Evolutionary conservation across 495 filamentous ascomycete species (phyloP), one percentile per base, ranked within the genome.

Genomic region (Penicillium manginii): DNA sequence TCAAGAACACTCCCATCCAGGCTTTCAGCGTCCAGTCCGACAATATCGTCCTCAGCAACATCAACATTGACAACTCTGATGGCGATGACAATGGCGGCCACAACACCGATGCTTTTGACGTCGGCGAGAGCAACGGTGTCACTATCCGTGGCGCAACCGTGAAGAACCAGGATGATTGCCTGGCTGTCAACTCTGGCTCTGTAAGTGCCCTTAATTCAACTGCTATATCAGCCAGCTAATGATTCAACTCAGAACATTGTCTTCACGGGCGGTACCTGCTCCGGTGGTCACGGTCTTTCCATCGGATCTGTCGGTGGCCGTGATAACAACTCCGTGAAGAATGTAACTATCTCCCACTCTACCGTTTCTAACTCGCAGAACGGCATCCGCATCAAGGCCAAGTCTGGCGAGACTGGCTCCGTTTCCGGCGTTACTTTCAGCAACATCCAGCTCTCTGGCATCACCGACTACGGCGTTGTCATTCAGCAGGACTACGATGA

Each of bases 401-500:
- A 85, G 55, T 79, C 69, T 57, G 77, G 69, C 37, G 79, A 78
- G 6, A 88, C 83, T 40, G 87, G 87, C 40, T 63, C 71, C 14
- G 84, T 89, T 54, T 66, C 66, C 15, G 81, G 75, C 55, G 75
- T 89, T 42, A 87, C 83, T 1, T 90, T 85, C 78, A 71, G 65
- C 31, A 79, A 81, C 61, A 87, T 89, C 72, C 76, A 73, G 11
- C 77, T 89, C 4, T 78, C 76, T 50, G 69, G 73, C 22, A 87
- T 88, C 65, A 72, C 77, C 46, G 78, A 81, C 23, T 86, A 88
- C 65, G 87, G 86, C 49, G 83, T 90, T 49, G 76, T 87, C 57
- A 83, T 90, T 46, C 73, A 90, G 72, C 87, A 90, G 71, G 86
- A 88, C 68, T 90, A 89, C 63, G 70, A 83, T 74, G 86, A 86